phyloP scores from a whole-genome alignment of 2,329 filamentous ascomycete genomes.

The Scedosporium boydii region DNA sequence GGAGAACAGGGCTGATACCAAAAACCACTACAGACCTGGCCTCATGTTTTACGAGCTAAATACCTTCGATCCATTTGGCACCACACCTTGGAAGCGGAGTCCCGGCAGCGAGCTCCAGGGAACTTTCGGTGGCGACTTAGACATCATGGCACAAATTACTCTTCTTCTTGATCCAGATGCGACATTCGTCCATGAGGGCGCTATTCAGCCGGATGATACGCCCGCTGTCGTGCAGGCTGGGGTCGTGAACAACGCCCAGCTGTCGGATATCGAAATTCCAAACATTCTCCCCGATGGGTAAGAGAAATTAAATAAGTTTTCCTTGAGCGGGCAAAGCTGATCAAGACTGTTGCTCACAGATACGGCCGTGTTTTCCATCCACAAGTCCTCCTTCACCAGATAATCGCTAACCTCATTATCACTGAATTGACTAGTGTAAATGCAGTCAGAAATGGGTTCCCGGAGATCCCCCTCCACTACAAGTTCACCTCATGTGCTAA shows the following conservation, averaged over 20 bases:
- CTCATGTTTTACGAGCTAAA: slow-evolving; percentile 13
- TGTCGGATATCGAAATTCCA: not conserved
- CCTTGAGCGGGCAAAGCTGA: not conserved
- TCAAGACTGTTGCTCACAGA: not conserved
- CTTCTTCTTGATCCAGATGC: slow-evolving; percentile 3
- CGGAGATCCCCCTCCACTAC: not conserved
- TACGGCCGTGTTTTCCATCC: not conserved
- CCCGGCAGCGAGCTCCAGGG: not conserved
- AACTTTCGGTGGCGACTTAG: slow-evolving; percentile 8
- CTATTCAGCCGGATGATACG: not conserved
- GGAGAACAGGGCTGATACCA: too few species aligned
- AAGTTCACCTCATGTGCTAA: not conserved
- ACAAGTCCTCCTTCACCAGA: not conserved
- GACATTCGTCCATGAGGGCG: not conserved
- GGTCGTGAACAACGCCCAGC: not conserved
- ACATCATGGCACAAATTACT: slow-evolving; percentile 2
- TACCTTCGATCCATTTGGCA: slow-evolving; percentile 11
- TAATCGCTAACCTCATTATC: not conserved
- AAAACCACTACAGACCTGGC: not conserved
- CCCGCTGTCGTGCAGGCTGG: not conserved
- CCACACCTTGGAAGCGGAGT: slow-evolving; percentile 11
- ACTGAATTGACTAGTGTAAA: not conserved
- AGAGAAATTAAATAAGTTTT: not conserved
- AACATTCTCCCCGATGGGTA: not conserved
- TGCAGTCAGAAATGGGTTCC: not conserved